Evolutionary conservation across 2,329 filamentous ascomycete genomes (phyloP).

Genomic region (Alternaria solani): DNA sequence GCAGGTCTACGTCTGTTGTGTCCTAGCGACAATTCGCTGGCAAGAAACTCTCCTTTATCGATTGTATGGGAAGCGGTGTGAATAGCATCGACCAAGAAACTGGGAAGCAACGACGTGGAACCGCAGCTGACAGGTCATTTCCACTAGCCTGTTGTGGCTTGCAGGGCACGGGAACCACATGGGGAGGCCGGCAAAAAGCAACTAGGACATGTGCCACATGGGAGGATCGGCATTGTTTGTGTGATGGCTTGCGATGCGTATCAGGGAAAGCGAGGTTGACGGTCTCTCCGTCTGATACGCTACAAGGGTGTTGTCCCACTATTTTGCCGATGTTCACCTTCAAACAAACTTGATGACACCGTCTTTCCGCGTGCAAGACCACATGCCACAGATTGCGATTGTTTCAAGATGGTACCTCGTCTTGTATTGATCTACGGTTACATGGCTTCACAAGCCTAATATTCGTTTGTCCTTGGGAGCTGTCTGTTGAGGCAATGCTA

Average conservation of each 20-base stretch:
- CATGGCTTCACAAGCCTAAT: not conserved
- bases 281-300: constrained; percentile 10
- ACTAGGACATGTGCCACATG: constrained; percentile 4
- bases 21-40: not conserved
- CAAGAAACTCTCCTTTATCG: not conserved
- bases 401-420: constrained; percentile 3
- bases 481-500: not conserved
- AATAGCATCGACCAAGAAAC: not conserved
- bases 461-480: not conserved
- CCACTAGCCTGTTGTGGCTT: constrained; percentile 12
- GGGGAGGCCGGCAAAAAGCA: constrained; percentile 20
- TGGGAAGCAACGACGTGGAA: constrained; percentile 7
- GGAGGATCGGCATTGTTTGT: constrained; percentile 15
- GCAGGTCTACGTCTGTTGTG: not conserved
- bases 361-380: not conserved
- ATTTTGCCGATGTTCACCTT: constrained; percentile 11
- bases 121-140: constrained; percentile 16
- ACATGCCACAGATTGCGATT: not conserved
- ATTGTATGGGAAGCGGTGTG: constrained; percentile 7
- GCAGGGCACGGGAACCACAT: constrained; percentile 7
- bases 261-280: constrained; percentile 13
- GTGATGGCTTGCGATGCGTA: constrained; percentile 8
- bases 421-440: constrained; percentile 15
- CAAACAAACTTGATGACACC: constrained; percentile 8
- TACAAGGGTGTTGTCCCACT: constrained; percentile 11